phyloP scores from a whole-genome alignment of 192 early-diverging fungal genomes.

The Ramicandelaber brevisporus region DNA sequence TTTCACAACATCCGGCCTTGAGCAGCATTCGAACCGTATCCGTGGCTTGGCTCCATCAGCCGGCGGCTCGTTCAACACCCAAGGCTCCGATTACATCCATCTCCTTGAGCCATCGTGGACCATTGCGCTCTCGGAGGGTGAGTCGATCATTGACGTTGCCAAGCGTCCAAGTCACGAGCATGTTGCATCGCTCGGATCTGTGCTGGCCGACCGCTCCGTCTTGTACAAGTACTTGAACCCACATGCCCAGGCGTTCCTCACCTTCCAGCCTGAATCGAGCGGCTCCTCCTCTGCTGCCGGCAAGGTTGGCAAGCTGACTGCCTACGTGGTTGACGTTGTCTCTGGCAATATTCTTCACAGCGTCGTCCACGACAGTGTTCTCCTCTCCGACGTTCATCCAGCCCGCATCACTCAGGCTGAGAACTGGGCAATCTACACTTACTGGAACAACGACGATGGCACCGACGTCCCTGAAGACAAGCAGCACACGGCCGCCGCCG shows the following conservation, averaged over 20 bases:
- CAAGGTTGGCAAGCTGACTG: slow-evolving; percentile 14
- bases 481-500: slow-evolving; percentile 3
- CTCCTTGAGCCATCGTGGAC: neutral
- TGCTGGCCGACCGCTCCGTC: slow-evolving; percentile 81
- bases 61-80: neutral
- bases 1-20: neutral
- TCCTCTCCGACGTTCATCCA: slow-evolving; percentile 10
- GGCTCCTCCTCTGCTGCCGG: too few species aligned
- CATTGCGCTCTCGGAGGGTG: neutral
- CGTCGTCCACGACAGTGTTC: slow-evolving; percentile 27
- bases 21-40: neutral
- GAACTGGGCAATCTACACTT: slow-evolving; percentile 70
- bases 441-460: slow-evolving; percentile 61
- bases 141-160: slow-evolving; percentile 1
- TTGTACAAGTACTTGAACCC: slow-evolving; percentile 99
- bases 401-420: slow-evolving; percentile 54
- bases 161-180: slow-evolving; percentile 10
- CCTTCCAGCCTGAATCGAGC: slow-evolving; percentile 9
- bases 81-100: neutral
- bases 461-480: slow-evolving; percentile 4
- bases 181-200: slow-evolving; percentile 73
- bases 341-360: slow-evolving; percentile 61
- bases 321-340: slow-evolving; percentile 76
- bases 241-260: slow-evolving; percentile 53
- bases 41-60: neutral